Conservation (phyloP, 768 basidiomycete genomes). For the Tylopilus rubrobrunneus region DNA sequence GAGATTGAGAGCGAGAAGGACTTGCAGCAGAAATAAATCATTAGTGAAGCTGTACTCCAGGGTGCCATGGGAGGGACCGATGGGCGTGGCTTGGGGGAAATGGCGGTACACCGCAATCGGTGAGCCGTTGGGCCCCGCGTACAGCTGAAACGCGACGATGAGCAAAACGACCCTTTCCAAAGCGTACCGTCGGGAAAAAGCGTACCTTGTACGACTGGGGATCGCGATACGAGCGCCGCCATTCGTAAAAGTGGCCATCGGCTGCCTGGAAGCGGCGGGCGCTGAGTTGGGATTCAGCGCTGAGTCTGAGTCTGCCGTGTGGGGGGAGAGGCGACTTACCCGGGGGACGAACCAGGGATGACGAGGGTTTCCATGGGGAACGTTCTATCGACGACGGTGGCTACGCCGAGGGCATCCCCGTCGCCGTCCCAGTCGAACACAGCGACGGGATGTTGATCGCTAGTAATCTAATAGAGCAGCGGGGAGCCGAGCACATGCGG, state of each 20-base stretch:
- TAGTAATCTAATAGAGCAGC: slow-evolving; percentile 24
- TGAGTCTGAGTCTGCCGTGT: not conserved
- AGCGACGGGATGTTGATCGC: slow-evolving; percentile 50
- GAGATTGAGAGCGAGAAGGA: slow-evolving; percentile 61
- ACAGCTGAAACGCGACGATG: slow-evolving; percentile 37
- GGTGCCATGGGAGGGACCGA: slow-evolving; percentile 62
- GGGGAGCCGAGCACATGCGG: not conserved
- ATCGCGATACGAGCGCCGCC: slow-evolving; percentile 50
- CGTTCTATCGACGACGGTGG: slow-evolving; percentile 49
- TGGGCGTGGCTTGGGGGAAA: slow-evolving; percentile 47
- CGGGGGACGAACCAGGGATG: slow-evolving; percentile 44
- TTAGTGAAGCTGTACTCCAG: slow-evolving; percentile 63
- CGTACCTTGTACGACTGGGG: slow-evolving; percentile 58
- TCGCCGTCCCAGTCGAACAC: slow-evolving; percentile 44
- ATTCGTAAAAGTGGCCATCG: slow-evolving; percentile 61
- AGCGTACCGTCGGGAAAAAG: slow-evolving; percentile 7
- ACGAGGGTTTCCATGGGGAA: slow-evolving; percentile 64
- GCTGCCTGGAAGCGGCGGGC: slow-evolving; percentile 56
- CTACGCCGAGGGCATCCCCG: slow-evolving; percentile 35
- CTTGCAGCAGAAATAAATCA: slow-evolving; percentile 57
- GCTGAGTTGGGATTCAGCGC: slow-evolving; percentile 33
- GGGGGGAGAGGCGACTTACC: slow-evolving; percentile 33
- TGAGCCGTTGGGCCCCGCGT: slow-evolving; percentile 42
- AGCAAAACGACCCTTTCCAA: not conserved
- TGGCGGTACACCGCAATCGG: slow-evolving; percentile 57